Base-by-base conservation (phyloP, 495 filamentous ascomycete species). In the Bryoglossum gracile region DNA sequence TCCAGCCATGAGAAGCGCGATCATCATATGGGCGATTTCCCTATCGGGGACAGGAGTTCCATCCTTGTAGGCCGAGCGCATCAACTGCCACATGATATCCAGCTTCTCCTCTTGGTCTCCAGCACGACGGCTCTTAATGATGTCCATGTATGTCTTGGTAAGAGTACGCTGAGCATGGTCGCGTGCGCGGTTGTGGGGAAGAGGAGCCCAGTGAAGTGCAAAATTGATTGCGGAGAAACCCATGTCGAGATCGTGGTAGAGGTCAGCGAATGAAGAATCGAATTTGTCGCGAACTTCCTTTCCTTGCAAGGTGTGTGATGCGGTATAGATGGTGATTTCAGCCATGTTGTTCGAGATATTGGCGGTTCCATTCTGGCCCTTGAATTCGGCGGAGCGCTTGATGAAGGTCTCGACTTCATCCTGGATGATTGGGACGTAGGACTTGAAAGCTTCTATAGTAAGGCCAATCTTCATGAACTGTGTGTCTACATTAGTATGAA, bases 11-110 rank as follows among this genome's bases (percentile, higher is more conserved):
- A 94, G 71, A 19, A 94, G 76, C 0, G 87, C 86, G 60, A 94
- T 94, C 83, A 94, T 89, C 78, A 94, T 89, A 61, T 91, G 87
- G 5, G 87, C 87, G 30, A 91, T 77, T 55, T 94, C 86, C 51
- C 82, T 75, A 62, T 94, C 87, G 9, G 87, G 82, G 5, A 91
- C 70, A 4, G 66, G 64, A 22, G 65, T 71, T 46, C 84, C 86
- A 57, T 86, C 72, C 65, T 88, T 88, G 75, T 94, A 94, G 2
- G 65, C 69, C 48, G 82, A 80, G 60, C 73, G 71, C 85, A 94
- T 91, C 39, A 94, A 68, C 59, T 91, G 87, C 71, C 74, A 82
- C 67, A 92, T 86, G 70, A 92, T 91, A 60, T 92, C 87, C 18
- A 67, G 61, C 46, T 77, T 70, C 16, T 76, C 64, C 55, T 72